phyloP scores from a whole-genome alignment of 2,329 filamentous ascomycete genomes.

The Xylariaceae sp. region DNA sequence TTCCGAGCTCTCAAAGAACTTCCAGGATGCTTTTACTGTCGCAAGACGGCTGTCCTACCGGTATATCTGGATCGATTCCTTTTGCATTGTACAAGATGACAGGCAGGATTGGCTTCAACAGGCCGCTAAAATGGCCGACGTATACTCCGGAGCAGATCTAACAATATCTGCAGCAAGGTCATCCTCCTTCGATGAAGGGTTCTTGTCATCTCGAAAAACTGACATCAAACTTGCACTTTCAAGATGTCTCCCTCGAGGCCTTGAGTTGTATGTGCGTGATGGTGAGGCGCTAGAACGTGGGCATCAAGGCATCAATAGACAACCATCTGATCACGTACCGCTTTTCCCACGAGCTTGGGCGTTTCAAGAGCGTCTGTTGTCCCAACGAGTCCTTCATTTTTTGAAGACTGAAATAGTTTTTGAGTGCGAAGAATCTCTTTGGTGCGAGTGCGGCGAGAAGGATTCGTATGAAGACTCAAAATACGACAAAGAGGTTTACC shows the following conservation, averaged over 20 bases:
- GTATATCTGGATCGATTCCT: constrained; percentile 19
- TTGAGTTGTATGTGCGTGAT: constrained; percentile 9
- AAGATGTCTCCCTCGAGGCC: not conserved
- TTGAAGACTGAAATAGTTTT: constrained; percentile 10
- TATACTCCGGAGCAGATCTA: constrained; percentile 14
- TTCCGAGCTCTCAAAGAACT: constrained; percentile 8
- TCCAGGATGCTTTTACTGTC: constrained; percentile 16
- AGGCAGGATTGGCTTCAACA: constrained; percentile 11
- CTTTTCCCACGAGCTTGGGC: constrained; percentile 19
- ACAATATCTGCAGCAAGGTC: constrained; percentile 15
- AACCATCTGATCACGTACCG: constrained; percentile 7
- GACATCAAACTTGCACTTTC: constrained; percentile 4
- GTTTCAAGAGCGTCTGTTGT: constrained; percentile 13
- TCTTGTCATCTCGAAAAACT: constrained; percentile 2
- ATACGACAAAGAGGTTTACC: constrained; percentile 14
- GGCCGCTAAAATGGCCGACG: constrained; percentile 14
- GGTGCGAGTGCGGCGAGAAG: constrained; percentile 15
- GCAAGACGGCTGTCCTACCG: constrained; percentile 12
- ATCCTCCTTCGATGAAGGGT: constrained; percentile 11
- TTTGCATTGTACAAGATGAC: constrained; percentile 18
- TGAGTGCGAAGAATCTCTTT: constrained; percentile 16
- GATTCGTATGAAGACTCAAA: constrained; percentile 11
- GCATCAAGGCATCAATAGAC: constrained; percentile 16
- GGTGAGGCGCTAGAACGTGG: constrained; percentile 5
- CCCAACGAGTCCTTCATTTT: constrained; percentile 15